Evolutionary conservation across 768 basidiomycete species (phyloP), one percentile per base, ranked within the genome.

Genomic region (Ramaria rubella): DNA sequence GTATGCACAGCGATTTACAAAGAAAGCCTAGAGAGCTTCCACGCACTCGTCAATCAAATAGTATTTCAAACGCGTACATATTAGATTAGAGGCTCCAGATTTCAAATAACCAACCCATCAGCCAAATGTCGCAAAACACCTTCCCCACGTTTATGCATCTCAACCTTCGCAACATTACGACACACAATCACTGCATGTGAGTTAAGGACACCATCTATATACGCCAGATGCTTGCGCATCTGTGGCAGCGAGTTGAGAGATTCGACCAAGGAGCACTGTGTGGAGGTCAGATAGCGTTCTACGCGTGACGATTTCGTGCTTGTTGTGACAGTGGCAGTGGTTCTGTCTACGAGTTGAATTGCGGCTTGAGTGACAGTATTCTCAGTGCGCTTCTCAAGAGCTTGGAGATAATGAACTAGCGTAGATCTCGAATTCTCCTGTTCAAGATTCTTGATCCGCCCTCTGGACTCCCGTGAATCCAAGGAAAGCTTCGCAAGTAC

Each of bases 101-200:
- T 42, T 17, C 21, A 42, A 42, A 42, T 42, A 17, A 42, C 38
- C 15, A 89, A 83, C 21, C 77, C 73, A 56, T 80, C 77, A 9
- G 85, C 86, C 84, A 86, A 87, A 67, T 90, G 86, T 58, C 77
- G 75, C 30, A 92, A 49, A 3, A 90, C 77, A 31, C 81, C 80
- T 65, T 83, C 81, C 15, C 90, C 90, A 34, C 70, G 65, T 38
- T 75, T 69, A 15, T 68, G 60, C 60, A 77, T 70, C 64, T 86
- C 86, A 27, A 73, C 70, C 64, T 81, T 74, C 23, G 6, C 21
- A 52, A 81, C 67, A 60, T 90, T 87, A 36, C 90, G 74, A 67
- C 78, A 82, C 9, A 92, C 73, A 59, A 93, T 85, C 57, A 80
- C 73, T 4, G 77, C 86, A 69, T 93, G 90, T 27, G 87, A 72